Base-by-base conservation (phyloP, 805 yeast species). In the Ogataea trehaloabstinens region DNA sequence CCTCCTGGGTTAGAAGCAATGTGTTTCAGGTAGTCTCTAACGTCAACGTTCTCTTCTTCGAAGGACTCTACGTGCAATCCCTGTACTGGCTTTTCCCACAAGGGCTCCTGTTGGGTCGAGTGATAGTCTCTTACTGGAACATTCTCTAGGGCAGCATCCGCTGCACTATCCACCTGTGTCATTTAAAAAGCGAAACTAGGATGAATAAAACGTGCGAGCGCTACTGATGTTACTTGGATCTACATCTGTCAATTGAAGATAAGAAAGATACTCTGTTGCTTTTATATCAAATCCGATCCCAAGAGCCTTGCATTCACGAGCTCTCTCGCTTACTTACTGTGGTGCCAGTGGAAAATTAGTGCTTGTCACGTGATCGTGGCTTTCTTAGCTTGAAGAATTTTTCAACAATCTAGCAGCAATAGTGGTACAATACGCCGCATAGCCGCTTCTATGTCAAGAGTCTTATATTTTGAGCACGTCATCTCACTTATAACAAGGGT, bases 1-100 rank as follows among this genome's bases (percentile, higher is more conserved):
- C 49, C 50, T 1, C 63, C 47, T 1, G 84, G 85, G 38, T 68
- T 45, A 19, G 48, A 48, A 12, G 67, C 49, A 1, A 60, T 16
- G 31, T 57, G 49, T 24, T 44, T 39, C 2, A 48, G 48, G 35
- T 61, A 64, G 19, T 60, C 68, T 11, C 40, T 35, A 12, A 56
- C 42, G 1, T 42, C 43, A 2, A 65, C 44, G 1, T 53, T 32
- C 3, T 49, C 45, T 31, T 63, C 67, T 15, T 49, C 45, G 31
- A 56, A 58, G 24, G 34, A 38, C 19, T 43, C 46, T 4, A 44
- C 39, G 16, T 30, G 19, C 17, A 24, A 16, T 6, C 33, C 18
- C n/a, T 24, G 7, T 13, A 22, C 33, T 6, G 33, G 22, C 21
- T 30, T 30, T 10, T 30, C 20, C 20, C 33, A 11, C 7, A 8